phyloP scores from a whole-genome alignment of 129 eudicot species.

The Cynara cardunculus region DNA sequence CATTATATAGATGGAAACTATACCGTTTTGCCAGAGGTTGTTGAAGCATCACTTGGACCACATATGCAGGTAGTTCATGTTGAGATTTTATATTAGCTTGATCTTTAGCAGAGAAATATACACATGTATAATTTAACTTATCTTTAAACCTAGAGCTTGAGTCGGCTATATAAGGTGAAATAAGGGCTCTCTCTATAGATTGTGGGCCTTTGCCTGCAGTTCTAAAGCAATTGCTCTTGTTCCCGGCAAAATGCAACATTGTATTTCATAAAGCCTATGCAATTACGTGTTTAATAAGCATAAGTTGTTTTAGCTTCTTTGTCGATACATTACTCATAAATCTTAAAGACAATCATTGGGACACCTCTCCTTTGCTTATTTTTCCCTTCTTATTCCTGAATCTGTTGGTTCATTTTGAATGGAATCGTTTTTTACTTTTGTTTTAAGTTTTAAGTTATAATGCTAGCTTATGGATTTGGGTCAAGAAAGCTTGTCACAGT shows the following conservation, averaged over 20 bases:
- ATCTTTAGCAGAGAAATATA: constrained; percentile 3
- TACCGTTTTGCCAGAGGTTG: constrained; percentile 93
- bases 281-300: neutral
- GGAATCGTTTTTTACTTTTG: no score
- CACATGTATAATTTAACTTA: neutral
- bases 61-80: constrained; percentile 82
- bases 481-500: neutral
- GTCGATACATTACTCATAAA: neutral
- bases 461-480: neutral
- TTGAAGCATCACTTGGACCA: constrained; percentile 98
- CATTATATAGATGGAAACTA: constrained; percentile 97
- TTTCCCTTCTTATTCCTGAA: neutral
- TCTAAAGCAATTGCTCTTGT: neutral
- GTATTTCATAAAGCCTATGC: neutral
- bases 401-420: neutral
- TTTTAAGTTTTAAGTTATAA: no score
- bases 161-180: neutral
- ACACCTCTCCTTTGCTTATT: neutral
- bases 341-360: neutral
- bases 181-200: neutral
- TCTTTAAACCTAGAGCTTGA: neutral
- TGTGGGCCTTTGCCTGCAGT: neutral
- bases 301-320: neutral
- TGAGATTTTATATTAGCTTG: neutral
- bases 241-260: neutral